Conservation (phyloP, 75 land plant genomes). For the Isoetes taiwanensis region DNA sequence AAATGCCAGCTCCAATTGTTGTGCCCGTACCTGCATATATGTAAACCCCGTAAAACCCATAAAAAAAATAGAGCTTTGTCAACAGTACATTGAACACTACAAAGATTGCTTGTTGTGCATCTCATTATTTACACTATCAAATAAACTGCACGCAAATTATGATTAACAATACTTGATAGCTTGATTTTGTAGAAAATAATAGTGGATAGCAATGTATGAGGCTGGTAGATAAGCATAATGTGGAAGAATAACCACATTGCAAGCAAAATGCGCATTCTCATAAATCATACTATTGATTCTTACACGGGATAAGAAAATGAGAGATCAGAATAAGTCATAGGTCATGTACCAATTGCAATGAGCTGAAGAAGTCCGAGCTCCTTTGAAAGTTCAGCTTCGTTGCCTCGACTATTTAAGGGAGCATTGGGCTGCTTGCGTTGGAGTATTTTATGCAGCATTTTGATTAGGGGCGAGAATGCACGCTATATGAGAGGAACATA, state of each 20-base stretch:
- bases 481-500: no score
- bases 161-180: neutral
- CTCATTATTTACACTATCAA: neutral
- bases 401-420: no score
- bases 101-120: neutral
- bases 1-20: slow-evolving; percentile 6
- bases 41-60: neutral
- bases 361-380: neutral
- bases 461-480: no score
- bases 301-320: neutral
- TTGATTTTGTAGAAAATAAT: neutral
- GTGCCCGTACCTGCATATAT: neutral
- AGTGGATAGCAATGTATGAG: neutral
- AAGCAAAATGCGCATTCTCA: neutral
- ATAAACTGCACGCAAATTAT: neutral
- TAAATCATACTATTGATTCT: neutral
- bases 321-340: neutral
- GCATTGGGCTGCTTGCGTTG: no score
- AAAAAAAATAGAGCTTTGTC: neutral
- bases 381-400: slow-evolving; percentile 1
- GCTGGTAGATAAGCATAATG: neutral
- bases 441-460: no score
- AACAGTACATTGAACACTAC: neutral
- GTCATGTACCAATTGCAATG: neutral
- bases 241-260: neutral